phyloP scores from a whole-genome alignment of 305 asterid species.

The Fraxinus nigra region DNA sequence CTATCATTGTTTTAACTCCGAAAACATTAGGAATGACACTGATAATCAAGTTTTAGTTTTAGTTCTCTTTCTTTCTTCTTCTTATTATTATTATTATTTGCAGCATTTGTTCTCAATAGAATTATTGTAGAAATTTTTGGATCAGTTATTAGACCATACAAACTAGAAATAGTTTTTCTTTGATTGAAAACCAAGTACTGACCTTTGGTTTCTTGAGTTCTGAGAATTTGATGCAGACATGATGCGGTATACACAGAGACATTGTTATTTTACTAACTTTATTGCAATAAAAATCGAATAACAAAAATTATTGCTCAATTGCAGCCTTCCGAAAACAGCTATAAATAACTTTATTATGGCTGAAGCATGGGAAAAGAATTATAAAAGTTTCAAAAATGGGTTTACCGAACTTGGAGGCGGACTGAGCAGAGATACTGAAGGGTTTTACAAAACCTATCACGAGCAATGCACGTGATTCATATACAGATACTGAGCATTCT shows the following conservation, averaged over 20 bases:
- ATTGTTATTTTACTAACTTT: constrained; percentile 24
- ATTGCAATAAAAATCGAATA: not conserved
- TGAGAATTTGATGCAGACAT: constrained; percentile 34
- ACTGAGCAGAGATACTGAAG: not conserved
- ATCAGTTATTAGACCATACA: too few relatives aligned
- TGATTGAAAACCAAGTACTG: constrained; percentile 10
- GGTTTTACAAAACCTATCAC: not conserved
- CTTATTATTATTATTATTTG: not conserved
- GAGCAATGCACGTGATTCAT: not conserved
- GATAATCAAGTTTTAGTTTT: not conserved
- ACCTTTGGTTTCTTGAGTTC: constrained; percentile 42
- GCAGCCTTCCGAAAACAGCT: not conserved
- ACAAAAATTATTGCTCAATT: not conserved
- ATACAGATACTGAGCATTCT: not conserved
- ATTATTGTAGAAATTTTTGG: too few relatives aligned
- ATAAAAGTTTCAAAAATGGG: not conserved
- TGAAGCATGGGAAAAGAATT: not conserved
- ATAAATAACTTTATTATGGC: not conserved
- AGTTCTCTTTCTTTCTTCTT: not conserved
- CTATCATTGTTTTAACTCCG: not conserved
- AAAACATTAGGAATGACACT: not conserved
- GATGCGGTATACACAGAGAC: constrained; percentile 42
- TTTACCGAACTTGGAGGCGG: not conserved
- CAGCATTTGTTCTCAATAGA: not conserved
- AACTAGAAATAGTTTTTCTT: too few relatives aligned